A percentile compares a stretch with the other conserved stretches of the same genome.
Conservation (phyloP, 2,329 filamentous ascomycete species). For the Fusarium marasasianum region DNA sequence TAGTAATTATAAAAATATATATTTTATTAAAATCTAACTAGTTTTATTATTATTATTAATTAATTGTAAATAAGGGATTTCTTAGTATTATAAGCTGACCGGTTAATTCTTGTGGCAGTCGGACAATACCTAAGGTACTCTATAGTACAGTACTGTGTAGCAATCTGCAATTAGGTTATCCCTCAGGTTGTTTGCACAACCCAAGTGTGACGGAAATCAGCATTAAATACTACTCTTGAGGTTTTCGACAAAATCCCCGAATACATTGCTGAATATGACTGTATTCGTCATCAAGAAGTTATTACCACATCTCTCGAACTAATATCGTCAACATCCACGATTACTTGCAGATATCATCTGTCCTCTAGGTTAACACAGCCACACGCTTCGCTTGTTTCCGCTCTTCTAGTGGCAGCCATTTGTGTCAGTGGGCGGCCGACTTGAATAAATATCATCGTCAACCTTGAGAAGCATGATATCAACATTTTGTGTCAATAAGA, state of each 20-base stretch:
- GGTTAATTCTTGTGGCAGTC: too few species aligned
- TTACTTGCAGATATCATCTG: background rate
- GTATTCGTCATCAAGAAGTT: background rate
- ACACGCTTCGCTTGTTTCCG: slow-evolving; percentile 22
- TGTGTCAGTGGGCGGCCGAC: slow-evolving; percentile 11
- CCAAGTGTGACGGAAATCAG: background rate
- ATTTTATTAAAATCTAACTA: too few species aligned
- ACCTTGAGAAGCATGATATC: background rate
- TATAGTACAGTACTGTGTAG: background rate
- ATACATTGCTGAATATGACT: background rate
- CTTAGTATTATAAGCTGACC: too few species aligned
- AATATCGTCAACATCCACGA: background rate
- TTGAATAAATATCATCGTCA: background rate
- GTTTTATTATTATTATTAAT: too few species aligned
- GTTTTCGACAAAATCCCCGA: background rate
- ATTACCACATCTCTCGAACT: background rate
- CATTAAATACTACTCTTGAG: background rate
- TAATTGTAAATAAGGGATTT: too few species aligned
- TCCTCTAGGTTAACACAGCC: slow-evolving; percentile 18
- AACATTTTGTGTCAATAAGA: background rate
- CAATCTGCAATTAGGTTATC: background rate
- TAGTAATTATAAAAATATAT: too few species aligned
- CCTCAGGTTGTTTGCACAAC: background rate
- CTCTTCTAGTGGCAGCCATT: slow-evolving; percentile 7
- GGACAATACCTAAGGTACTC: background rate